Percentiles rank a stretch among this genome's conserved stretches.
Evolutionary conservation across 768 basidiomycete genomes (phyloP).

Genomic region (Pulveroboletus sp.): DNA sequence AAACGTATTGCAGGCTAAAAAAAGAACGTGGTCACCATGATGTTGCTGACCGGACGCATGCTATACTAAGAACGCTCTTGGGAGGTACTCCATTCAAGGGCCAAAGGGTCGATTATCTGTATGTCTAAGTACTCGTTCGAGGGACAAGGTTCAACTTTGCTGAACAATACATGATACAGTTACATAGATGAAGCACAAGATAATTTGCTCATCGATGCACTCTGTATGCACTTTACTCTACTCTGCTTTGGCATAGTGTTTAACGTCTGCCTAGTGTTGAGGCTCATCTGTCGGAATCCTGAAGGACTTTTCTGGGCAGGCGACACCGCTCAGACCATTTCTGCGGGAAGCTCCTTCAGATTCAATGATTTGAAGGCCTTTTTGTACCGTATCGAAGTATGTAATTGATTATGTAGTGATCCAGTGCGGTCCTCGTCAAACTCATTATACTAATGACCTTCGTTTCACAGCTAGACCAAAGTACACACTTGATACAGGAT

Average conservation of each 20-base stretch:
- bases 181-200: constrained; percentile 77
- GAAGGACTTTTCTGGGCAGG: constrained; percentile 76
- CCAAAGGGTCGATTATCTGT: constrained; percentile 53
- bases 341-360: constrained; percentile 64
- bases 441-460: neutral
- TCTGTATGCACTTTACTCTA: constrained; percentile 35
- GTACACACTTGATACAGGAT: constrained; percentile 5
- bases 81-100: constrained; percentile 31
- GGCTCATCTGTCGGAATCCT: constrained; percentile 57
- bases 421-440: neutral
- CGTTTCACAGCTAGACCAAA: constrained; percentile 21
- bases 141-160: neutral
- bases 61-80: constrained; percentile 37
- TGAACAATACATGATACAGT: constrained; percentile 20
- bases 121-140: constrained; percentile 12
- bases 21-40: constrained; percentile 42
- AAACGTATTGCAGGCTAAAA: constrained; percentile 47
- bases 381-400: constrained; percentile 50
- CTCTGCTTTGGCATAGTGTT: neutral
- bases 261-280: constrained; percentile 43
- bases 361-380: constrained; percentile 72
- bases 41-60: constrained; percentile 59
- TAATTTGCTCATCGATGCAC: constrained; percentile 59
- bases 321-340: constrained; percentile 76
- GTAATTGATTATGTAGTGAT: neutral